Evolutionary conservation across 257 asterid genomes (phyloP).

Genomic region (Nicotiana benthamiana): DNA sequence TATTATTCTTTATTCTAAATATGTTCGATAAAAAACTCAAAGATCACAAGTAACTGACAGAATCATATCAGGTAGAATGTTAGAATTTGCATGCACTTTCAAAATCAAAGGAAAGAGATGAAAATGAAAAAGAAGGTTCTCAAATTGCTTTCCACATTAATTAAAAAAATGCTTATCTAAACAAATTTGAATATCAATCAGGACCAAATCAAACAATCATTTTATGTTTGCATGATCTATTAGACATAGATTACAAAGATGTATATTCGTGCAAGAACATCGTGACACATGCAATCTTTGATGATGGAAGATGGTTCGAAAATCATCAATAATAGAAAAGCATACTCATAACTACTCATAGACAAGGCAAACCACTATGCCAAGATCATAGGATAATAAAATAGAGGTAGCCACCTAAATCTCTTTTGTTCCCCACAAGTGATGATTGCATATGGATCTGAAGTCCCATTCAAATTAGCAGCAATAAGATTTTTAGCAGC

Average conservation of each 20-base stretch:
- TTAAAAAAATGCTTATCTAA: not conserved
- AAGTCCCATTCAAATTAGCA: conserved; percentile 77
- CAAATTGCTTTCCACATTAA: not conserved
- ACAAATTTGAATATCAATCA: not conserved
- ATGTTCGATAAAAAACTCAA: not conserved
- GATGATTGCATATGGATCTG: conserved; percentile 92
- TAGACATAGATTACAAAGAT: not conserved
- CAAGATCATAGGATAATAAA: not conserved
- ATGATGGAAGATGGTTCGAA: not conserved
- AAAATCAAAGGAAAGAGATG: not conserved
- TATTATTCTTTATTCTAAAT: not conserved
- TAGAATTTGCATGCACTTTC: not conserved
- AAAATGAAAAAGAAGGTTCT: not conserved
- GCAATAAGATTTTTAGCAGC: conserved; percentile 90
- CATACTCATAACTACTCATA: not conserved
- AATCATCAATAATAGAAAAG: not conserved
- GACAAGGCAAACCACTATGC: not conserved
- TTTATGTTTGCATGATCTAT: not conserved
- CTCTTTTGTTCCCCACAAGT: conserved; percentile 78
- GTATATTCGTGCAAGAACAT: not conserved
- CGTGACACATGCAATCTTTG: not conserved
- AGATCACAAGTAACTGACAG: not conserved
- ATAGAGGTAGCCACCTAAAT: conserved; percentile 49
- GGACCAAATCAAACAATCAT: not conserved
- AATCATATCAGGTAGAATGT: not conserved